These are phyloP conservation scores for Wolfiporia cocos DNA, from an alignment of 1,284 basidiomycete species.

Conservation along the genomic window DNA sequence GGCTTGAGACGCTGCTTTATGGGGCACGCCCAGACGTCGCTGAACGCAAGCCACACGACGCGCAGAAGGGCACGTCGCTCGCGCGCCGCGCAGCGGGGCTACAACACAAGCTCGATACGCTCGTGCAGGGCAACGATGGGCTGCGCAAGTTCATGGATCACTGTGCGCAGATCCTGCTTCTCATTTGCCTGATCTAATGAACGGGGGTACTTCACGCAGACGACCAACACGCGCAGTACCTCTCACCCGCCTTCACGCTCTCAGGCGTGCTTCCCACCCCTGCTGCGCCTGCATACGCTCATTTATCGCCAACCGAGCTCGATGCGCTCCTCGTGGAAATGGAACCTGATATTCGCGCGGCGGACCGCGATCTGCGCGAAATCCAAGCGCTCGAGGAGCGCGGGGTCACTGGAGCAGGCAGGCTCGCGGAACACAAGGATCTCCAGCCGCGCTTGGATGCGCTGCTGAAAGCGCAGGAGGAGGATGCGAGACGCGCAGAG, in stretches of 20 bases:
- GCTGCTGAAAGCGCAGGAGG: conserved; percentile 51
- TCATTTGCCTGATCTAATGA: conserved; percentile 3
- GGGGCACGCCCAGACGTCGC: conserved; percentile 49
- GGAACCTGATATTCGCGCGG: conserved; percentile 73
- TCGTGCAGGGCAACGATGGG: conserved; percentile 62
- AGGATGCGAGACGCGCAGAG: conserved; percentile 47
- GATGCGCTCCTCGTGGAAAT: conserved; percentile 69
- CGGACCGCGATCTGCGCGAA: conserved; percentile 73
- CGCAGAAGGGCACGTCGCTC: conserved; percentile 48
- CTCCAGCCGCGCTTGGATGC: conserved; percentile 55
- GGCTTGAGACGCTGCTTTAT: conserved; percentile 69
- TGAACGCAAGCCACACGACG: conserved; percentile 28
- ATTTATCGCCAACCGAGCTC: conserved; percentile 59
- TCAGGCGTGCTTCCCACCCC: conserved; percentile 45
- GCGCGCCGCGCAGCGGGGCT: conserved; percentile 52
- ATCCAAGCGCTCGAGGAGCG: conserved; percentile 63
- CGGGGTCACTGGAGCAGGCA: conserved; percentile 66
- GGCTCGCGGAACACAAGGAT: conserved; percentile 61
- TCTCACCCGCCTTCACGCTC: conserved; percentile 69
- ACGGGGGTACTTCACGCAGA: conserved; percentile 49
- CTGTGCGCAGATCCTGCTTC: conserved; percentile 38
- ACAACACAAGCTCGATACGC: conserved; percentile 45
- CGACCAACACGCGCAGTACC: conserved; percentile 64
- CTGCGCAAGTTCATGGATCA: conserved; percentile 67
- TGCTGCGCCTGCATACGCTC: conserved; percentile 49